These are phyloP conservation scores for Emericellopsis cladophorae DNA, from an alignment of 2,329 filamentous ascomycete genomes.

Conservation along the genomic window DNA sequence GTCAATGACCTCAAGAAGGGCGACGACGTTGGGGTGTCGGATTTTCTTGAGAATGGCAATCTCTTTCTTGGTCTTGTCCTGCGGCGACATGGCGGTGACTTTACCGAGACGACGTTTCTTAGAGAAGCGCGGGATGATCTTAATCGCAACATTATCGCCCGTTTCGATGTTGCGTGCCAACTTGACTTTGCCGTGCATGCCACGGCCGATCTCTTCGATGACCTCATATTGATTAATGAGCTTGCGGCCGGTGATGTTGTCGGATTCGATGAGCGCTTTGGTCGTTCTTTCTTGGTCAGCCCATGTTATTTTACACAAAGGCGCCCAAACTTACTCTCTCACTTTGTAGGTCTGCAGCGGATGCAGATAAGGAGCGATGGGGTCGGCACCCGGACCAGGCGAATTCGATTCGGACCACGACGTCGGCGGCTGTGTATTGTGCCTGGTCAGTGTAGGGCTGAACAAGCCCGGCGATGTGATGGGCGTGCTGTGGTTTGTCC, in stretches of 20 bases:
- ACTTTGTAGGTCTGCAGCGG: conserved; percentile 62
- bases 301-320: too few relatives aligned
- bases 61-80: conserved; percentile 83
- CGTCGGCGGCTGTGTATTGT: conserved; percentile 23
- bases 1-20: conserved; percentile 91
- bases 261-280: conserved; percentile 81
- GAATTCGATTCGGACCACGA: conserved; percentile 41
- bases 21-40: conserved; percentile 92
- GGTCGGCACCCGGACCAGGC: conserved; percentile 25
- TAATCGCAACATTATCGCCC: conserved; percentile 80
- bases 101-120: conserved; percentile 87
- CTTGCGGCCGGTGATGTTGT: conserved; percentile 82
- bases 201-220: conserved; percentile 88
- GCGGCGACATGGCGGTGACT: conserved; percentile 50
- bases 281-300: conserved; percentile 49
- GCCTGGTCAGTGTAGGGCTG: conserved; percentile 33
- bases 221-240: conserved; percentile 97
- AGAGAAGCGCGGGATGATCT: conserved; percentile 93
- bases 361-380: conserved; percentile 51
- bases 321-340: conserved; percentile 50
- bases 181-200: conserved; percentile 96
- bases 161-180: conserved; percentile 71
- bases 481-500: conserved; percentile 43
- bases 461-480: conserved; percentile 50
- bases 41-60: conserved; percentile 98